phyloP scores from a whole-genome alignment of 148 eudicot species.

The Vaccinium myrtillus region DNA sequence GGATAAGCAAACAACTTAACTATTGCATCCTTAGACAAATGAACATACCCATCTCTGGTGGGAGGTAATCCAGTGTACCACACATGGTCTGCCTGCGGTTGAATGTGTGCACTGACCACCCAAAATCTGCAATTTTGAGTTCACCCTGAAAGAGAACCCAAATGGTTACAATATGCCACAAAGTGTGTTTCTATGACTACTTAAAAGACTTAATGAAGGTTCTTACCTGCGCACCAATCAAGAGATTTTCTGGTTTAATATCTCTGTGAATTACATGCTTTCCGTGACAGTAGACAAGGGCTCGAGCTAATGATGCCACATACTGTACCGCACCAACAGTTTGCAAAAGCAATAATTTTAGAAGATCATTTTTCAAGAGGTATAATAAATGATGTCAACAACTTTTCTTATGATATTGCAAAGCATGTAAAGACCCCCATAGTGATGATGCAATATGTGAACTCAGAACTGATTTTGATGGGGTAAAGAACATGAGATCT shows the following conservation, averaged over 20 bases:
- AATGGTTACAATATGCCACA: background rate
- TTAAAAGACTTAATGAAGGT: slow-evolving; percentile 11
- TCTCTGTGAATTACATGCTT: slow-evolving; percentile 97
- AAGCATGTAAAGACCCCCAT: too few species aligned
- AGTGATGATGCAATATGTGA: background rate
- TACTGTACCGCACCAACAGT: slow-evolving; percentile 48
- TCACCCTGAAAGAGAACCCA: slow-evolving; percentile 61
- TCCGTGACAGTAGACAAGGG: slow-evolving; percentile 93
- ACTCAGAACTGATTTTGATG: background rate
- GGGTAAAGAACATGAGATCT: background rate
- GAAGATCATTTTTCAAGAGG: background rate
- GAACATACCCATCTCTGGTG: slow-evolving; percentile 96
- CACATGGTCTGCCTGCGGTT: slow-evolving; percentile 95
- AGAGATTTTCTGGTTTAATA: slow-evolving; percentile 95
- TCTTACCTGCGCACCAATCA: slow-evolving; percentile 85
- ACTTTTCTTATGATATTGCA: too few species aligned
- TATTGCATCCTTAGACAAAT: background rate
- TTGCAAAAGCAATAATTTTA: background rate
- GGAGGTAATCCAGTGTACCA: slow-evolving; percentile 95
- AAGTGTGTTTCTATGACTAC: background rate
- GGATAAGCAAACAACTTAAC: background rate
- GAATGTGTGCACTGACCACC: slow-evolving; percentile 98
- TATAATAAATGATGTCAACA: background rate
- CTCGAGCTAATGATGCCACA: slow-evolving; percentile 88
- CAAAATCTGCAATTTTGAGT: slow-evolving; percentile 96